Base-by-base conservation (phyloP, 2,329 filamentous ascomycete species). In the Ascochyta koolunga region DNA sequence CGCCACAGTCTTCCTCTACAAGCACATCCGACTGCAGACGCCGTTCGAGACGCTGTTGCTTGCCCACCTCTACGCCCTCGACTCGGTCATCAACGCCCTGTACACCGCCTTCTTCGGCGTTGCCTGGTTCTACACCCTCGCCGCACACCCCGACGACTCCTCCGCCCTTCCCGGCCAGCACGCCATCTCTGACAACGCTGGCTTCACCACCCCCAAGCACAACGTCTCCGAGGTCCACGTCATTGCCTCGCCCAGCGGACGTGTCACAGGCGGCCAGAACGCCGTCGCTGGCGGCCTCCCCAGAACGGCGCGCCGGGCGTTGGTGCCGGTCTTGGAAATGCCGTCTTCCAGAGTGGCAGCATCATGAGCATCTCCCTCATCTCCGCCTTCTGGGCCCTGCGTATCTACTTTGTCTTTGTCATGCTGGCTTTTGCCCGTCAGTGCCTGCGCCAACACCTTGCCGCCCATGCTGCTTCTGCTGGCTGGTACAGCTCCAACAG, bases 21-120 rank as follows among this genome's bases (percentile, higher is more conserved):
- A 89, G 42, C 89, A 95, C 72, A 90, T 97, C 71, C 88, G 90
- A 60, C 83, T 85, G 66, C 89, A 91, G 68, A 87, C 84, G 25
- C 89, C 91, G 1, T 85, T 96, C 51, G 87, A 96, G 69, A 90
- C 87, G 65, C 82, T 97, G 22, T 84, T 86, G 2, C 85, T 97
- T 46, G 91, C 91, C 3, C 96, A 91, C 83, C 81, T 96, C 50
- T 96, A 96, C 75, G 80, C 90, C 11, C 72, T 96, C 65, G 93
- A 97, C 77, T 91, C 89, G 9, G 69, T 90, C 47, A 83, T 96
- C 74, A 97, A 96, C 75, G 86, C 87, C 18, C 83, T 85, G 2
- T 96, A 93, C 77, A 96, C 93, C 0, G 82, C 86, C 39, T 84
- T 88, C 8, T 97, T 97, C 70, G 91, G 89, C 35, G 79, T 91